Evolutionary conservation across 371 early-diverging fungal genomes (phyloP).

Genomic region (Lichtheimia ramosa): DNA sequence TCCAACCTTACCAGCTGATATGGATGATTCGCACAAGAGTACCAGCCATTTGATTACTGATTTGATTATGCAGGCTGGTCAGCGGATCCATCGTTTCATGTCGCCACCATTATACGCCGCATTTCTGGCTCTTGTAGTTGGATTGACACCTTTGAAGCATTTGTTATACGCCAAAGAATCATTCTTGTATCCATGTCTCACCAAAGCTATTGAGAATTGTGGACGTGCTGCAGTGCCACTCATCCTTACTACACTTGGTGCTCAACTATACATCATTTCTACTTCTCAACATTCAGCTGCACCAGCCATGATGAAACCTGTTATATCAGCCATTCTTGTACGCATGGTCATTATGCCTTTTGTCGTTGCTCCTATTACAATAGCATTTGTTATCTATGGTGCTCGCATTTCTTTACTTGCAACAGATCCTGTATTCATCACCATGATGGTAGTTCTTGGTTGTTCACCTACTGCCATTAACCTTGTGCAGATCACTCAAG

Average conservation of each 20-base stretch:
- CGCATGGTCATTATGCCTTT: conserved; percentile 52
- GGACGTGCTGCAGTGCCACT: conserved; percentile 72
- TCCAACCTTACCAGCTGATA: conserved; percentile 3
- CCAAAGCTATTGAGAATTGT: conserved; percentile 65
- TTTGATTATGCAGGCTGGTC: conserved; percentile 33
- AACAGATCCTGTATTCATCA: conserved; percentile 51
- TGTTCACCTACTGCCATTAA: conserved; percentile 63
- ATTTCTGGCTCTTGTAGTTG: conserved; percentile 53
- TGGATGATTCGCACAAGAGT: background rate
- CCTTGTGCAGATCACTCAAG: conserved; percentile 56
- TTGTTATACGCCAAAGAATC: conserved; percentile 44
- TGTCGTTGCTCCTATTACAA: conserved; percentile 42
- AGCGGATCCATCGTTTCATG: conserved; percentile 39
- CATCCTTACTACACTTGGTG: conserved; percentile 68
- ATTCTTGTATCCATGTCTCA: conserved; percentile 56
- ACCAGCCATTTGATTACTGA: conserved; percentile 67
- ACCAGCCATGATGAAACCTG: conserved; percentile 28
- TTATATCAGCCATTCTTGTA: conserved; percentile 31
- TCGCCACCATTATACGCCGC: conserved; percentile 72
- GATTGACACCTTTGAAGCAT: conserved; percentile 49
- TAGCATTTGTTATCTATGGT: conserved; percentile 40
- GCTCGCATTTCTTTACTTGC: conserved; percentile 33
- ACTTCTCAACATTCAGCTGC: conserved; percentile 15
- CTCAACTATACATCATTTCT: conserved; percentile 50
- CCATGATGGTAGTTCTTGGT: conserved; percentile 53